These are phyloP conservation scores for Crotalaria pallida DNA, from an alignment of 306 rosid genomes.

Conservation along the genomic window DNA sequence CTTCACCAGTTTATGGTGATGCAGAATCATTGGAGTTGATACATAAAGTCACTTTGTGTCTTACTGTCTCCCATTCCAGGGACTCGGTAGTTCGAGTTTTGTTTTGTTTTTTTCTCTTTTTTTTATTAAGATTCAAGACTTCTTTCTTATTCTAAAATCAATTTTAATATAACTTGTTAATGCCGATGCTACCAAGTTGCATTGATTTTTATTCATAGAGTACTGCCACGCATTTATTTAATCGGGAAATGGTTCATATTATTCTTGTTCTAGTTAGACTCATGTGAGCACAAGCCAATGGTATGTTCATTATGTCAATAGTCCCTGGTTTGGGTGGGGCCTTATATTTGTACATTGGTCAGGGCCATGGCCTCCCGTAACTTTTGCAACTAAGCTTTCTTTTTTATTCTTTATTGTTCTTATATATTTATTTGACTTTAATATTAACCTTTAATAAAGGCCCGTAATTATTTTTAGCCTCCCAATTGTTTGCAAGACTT, in stretches of 20 bases:
- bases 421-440: background rate
- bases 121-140: background rate
- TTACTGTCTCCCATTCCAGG: background rate
- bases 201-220: too few species aligned
- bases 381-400: background rate
- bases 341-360: slow-evolving; percentile 25
- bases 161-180: background rate
- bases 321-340: too few species aligned
- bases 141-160: too few species aligned
- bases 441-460: too few species aligned
- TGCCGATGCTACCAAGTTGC: background rate
- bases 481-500: too few species aligned
- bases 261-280: background rate
- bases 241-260: too few species aligned
- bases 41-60: slow-evolving; percentile 10
- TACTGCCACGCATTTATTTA: too few species aligned
- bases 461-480: too few species aligned
- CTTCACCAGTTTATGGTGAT: slow-evolving; percentile 19
- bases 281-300: too few species aligned
- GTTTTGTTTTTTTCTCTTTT: background rate
- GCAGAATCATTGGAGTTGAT: slow-evolving; percentile 42
- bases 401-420: background rate
- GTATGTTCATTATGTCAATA: too few species aligned
- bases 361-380: background rate
- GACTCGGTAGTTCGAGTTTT: background rate